These are phyloP conservation scores for Suhomyces emberorum DNA, from an alignment of 805 yeast genomes.

Conservation along the genomic window DNA sequence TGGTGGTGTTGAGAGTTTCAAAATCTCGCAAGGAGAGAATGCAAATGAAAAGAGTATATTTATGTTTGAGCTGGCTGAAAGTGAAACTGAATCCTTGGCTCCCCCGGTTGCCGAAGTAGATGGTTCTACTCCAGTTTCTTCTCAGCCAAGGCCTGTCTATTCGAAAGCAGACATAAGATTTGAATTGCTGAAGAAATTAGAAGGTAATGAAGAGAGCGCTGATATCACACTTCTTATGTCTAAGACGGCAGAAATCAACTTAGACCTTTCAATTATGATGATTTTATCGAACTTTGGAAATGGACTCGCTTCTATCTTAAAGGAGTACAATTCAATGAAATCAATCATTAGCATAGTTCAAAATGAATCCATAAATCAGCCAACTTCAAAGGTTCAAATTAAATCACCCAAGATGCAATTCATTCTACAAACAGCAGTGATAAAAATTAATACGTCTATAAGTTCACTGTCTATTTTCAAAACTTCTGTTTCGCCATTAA, in stretches of 20 bases:
- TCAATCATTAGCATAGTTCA: too few relatives aligned
- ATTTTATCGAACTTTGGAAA: constrained; percentile 24
- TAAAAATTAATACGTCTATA: constrained; percentile 23
- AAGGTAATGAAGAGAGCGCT: constrained; percentile 6
- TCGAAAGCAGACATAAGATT: constrained; percentile 50
- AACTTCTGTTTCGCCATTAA: constrained; percentile 40
- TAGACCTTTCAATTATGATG: constrained; percentile 22
- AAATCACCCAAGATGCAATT: constrained; percentile 16
- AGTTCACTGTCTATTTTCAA: constrained; percentile 16
- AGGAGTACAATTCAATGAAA: constrained; percentile 15
- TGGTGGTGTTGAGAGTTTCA: constrained; percentile 47
- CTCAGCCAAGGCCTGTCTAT: constrained; percentile 1
- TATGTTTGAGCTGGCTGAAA: constrained; percentile 5
- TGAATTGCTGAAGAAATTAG: constrained; percentile 36
- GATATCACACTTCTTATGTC: constrained; percentile 44
- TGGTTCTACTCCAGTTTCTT: background rate
- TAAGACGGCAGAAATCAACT: constrained; percentile 31
- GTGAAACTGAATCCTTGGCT: background rate
- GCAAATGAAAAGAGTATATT: constrained; percentile 2
- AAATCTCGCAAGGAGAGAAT: constrained; percentile 15
- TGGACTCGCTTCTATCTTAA: constrained; percentile 21
- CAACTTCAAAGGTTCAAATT: background rate
- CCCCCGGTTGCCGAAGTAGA: too few relatives aligned
- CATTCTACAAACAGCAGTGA: constrained; percentile 39
- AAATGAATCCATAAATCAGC: background rate